A percentile compares a stretch with the other conserved stretches of the same genome.
Evolutionary conservation across 257 asterid genomes (phyloP).

Genomic region (Eucommia ulmoides): DNA sequence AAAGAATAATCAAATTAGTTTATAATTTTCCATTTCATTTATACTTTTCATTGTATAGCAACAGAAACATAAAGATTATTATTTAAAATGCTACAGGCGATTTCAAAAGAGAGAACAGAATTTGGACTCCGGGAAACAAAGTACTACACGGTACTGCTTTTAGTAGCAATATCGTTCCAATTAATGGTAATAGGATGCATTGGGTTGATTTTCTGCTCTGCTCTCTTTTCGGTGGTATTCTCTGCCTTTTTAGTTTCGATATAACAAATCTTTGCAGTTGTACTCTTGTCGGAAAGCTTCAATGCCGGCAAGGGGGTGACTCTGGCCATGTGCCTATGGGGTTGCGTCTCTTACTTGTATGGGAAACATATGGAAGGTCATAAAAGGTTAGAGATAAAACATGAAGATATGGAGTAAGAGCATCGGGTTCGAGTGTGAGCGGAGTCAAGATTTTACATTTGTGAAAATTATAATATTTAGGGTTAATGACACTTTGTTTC

Average conservation of each 20-base stretch:
- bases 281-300: constrained; percentile 23
- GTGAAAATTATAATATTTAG: too few relatives aligned
- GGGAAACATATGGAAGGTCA: constrained; percentile 17
- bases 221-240: constrained; percentile 20
- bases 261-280: constrained; percentile 18
- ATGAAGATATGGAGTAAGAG: constrained; percentile 5
- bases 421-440: too few relatives aligned
- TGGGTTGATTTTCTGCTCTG: constrained; percentile 21
- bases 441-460: too few relatives aligned
- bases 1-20: neutral
- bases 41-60: too few relatives aligned
- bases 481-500: too few relatives aligned
- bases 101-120: constrained; percentile 19
- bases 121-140: constrained; percentile 15
- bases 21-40: neutral
- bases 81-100: constrained; percentile 17
- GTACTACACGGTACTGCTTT: constrained; percentile 16
- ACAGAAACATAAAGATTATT: too few relatives aligned
- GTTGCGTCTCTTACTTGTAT: too few relatives aligned
- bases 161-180: constrained; percentile 17
- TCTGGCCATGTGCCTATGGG: too few relatives aligned
- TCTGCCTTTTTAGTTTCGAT: constrained; percentile 21
- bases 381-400: neutral
- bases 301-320: too few relatives aligned
- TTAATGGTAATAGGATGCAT: constrained; percentile 12